phyloP scores from a whole-genome alignment of 2,329 filamentous ascomycete species.

The Periconia sp. region DNA sequence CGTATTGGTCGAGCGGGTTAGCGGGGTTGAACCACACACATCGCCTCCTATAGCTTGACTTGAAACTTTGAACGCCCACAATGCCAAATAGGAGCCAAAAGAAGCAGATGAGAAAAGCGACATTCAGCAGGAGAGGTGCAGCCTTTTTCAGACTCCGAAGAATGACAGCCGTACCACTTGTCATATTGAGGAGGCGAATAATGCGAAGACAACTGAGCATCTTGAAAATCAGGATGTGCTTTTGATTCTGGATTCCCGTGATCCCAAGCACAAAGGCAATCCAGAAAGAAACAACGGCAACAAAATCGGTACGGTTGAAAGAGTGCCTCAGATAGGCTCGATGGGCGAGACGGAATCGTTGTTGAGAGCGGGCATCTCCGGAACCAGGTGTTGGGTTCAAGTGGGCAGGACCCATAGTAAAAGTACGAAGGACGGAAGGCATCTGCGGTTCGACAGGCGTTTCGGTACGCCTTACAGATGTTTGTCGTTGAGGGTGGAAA shows the following conservation, averaged over 20 bases:
- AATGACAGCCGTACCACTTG: slow-evolving; percentile 92
- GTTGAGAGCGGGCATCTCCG: slow-evolving; percentile 71
- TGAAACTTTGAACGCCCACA: slow-evolving; percentile 92
- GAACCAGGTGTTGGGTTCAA: slow-evolving; percentile 53
- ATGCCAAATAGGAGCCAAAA: slow-evolving; percentile 99
- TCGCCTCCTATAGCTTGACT: slow-evolving; percentile 52
- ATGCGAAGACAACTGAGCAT: slow-evolving; percentile 97
- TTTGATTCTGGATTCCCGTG: slow-evolving; percentile 65
- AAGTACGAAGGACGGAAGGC: slow-evolving; percentile 71
- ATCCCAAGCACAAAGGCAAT: slow-evolving; percentile 77
- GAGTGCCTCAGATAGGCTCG: slow-evolving; percentile 91
- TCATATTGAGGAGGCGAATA: slow-evolving; percentile 84
- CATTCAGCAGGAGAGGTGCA: slow-evolving; percentile 84
- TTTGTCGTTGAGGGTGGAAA: slow-evolving; percentile 79
- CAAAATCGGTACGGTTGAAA: slow-evolving; percentile 93
- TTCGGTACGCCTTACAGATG: slow-evolving; percentile 60
- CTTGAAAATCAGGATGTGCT: slow-evolving; percentile 85
- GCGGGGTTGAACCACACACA: slow-evolving; percentile 57
- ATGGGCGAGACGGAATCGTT: slow-evolving; percentile 81
- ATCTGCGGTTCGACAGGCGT: slow-evolving; percentile 48
- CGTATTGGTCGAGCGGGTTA: slow-evolving; percentile 53
- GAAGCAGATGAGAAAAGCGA: slow-evolving; percentile 91
- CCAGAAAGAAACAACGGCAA: slow-evolving; percentile 96
- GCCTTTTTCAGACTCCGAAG: slow-evolving; percentile 93
- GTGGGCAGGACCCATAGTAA: slow-evolving; percentile 67